Evolutionary conservation across 352 stramenopile species (phyloP).

Genomic region (Phytophthora melonis): DNA sequence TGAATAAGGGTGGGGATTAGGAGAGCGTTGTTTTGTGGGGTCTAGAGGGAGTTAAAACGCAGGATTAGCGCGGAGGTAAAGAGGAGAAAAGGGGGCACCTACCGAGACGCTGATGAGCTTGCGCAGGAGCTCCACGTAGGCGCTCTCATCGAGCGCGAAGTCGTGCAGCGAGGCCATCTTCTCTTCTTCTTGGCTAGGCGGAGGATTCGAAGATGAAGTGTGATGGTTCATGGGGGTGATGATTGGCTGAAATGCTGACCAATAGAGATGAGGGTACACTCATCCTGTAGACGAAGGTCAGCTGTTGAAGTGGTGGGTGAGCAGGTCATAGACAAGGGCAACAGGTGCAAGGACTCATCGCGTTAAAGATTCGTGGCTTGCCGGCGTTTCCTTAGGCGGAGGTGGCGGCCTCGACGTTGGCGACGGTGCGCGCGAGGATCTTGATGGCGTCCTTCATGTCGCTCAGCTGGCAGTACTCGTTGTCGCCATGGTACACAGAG

Average conservation of each 20-base stretch:
- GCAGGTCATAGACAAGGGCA: neutral
- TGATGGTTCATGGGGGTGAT: neutral
- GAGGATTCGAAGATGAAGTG: constrained; percentile 8
- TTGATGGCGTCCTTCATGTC: constrained; percentile 90
- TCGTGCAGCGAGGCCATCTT: constrained; percentile 38
- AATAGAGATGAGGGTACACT: constrained; percentile 7
- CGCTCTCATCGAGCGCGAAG: constrained; percentile 59
- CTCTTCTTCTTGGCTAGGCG: neutral
- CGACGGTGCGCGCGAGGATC: constrained; percentile 85
- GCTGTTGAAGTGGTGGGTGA: neutral
- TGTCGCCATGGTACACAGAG: constrained; percentile 91
- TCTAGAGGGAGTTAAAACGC: neutral
- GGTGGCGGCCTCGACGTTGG: constrained; percentile 63
- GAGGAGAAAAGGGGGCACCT: neutral
- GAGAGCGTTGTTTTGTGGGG: neutral
- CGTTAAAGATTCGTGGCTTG: constrained; percentile 15
- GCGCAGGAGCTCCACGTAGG: constrained; percentile 74
- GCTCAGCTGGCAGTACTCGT: constrained; percentile 89
- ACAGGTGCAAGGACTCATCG: neutral
- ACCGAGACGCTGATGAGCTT: constrained; percentile 79
- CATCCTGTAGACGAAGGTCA: constrained; percentile 27
- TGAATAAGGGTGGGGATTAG: neutral
- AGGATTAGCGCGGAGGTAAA: neutral
- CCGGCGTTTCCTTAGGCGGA: constrained; percentile 7
- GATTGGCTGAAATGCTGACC: neutral